phyloP scores from a whole-genome alignment of 768 basidiomycete genomes.

The Pisolithus orientalis region DNA sequence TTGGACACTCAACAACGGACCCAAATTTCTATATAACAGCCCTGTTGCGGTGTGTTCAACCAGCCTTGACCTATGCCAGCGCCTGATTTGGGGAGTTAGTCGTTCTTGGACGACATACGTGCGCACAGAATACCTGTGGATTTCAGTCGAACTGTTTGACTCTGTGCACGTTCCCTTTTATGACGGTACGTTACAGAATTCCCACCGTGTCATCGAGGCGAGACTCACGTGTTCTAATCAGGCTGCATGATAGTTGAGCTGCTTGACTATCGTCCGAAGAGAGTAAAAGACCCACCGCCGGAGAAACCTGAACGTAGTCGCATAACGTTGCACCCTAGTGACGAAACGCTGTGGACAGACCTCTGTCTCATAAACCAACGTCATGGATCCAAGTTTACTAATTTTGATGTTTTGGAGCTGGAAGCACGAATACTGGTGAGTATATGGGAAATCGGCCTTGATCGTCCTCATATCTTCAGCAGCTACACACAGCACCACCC shows the following conservation, averaged over 20 bases:
- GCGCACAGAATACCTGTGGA: slow-evolving; percentile 81
- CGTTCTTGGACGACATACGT: slow-evolving; percentile 76
- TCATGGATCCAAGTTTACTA: slow-evolving; percentile 55
- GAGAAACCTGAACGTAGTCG: slow-evolving; percentile 59
- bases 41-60: slow-evolving; percentile 50
- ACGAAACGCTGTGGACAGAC: slow-evolving; percentile 76
- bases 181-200: slow-evolving; percentile 51
- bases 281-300: slow-evolving; percentile 47
- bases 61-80: neutral
- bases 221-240: slow-evolving; percentile 21
- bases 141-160: slow-evolving; percentile 77
- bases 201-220: neutral
- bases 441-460: neutral
- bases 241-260: slow-evolving; percentile 86
- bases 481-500: slow-evolving; percentile 72
- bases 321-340: slow-evolving; percentile 70
- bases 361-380: slow-evolving; percentile 64
- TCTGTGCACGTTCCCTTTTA: slow-evolving; percentile 70
- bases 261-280: slow-evolving; percentile 64
- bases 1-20: slow-evolving; percentile 77
- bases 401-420: slow-evolving; percentile 63
- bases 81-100: slow-evolving; percentile 34
- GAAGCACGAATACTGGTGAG: slow-evolving; percentile 71
- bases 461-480: slow-evolving; percentile 7
- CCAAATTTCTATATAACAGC: slow-evolving; percentile 77